Evolutionary conservation across 2,329 filamentous ascomycete species (phyloP).

Genomic region (Ophiostoma ips): DNA sequence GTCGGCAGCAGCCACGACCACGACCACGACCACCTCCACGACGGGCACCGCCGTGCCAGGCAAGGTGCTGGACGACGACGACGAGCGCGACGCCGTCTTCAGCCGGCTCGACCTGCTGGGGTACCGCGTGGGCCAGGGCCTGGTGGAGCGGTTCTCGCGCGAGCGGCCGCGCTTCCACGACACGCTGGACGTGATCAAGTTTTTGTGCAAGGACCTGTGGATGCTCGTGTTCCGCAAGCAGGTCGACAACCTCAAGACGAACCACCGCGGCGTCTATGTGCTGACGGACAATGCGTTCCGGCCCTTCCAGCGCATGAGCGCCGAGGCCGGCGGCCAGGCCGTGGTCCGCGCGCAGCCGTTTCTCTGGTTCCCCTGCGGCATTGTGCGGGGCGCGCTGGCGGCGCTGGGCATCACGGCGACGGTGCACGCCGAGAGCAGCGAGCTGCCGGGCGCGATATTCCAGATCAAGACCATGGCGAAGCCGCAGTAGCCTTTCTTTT

Average conservation of each 20-base stretch:
- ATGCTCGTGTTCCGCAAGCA: constrained; percentile 89
- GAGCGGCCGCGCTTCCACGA: constrained; percentile 82
- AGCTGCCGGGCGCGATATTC: constrained; percentile 80
- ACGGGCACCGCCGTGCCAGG: background rate
- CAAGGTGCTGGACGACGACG: constrained; percentile 52
- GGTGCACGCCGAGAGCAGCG: constrained; percentile 78
- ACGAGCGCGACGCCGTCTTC: constrained; percentile 72
- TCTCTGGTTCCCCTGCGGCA: constrained; percentile 86
- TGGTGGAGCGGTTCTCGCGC: constrained; percentile 81
- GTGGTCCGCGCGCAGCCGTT: constrained; percentile 72
- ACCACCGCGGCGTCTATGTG: constrained; percentile 92
- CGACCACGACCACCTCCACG: background rate
- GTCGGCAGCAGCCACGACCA: constrained; percentile 8
- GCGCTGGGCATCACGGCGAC: constrained; percentile 81
- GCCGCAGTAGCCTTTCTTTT: constrained; percentile 27
- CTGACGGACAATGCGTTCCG: constrained; percentile 87
- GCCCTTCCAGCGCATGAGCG: constrained; percentile 79
- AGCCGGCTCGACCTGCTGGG: constrained; percentile 72
- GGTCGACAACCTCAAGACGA: constrained; percentile 97
- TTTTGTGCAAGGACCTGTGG: constrained; percentile 97
- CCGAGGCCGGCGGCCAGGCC: constrained; percentile 60
- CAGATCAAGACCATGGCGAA: constrained; percentile 84
- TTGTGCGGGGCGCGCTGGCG: constrained; percentile 85
- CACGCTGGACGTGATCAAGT: constrained; percentile 92
- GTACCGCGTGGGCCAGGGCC: constrained; percentile 81